Evolutionary conservation across 441 rosid species (phyloP), one percentile per base, ranked within the genome.

Genomic region (Gossypium lobatum): DNA sequence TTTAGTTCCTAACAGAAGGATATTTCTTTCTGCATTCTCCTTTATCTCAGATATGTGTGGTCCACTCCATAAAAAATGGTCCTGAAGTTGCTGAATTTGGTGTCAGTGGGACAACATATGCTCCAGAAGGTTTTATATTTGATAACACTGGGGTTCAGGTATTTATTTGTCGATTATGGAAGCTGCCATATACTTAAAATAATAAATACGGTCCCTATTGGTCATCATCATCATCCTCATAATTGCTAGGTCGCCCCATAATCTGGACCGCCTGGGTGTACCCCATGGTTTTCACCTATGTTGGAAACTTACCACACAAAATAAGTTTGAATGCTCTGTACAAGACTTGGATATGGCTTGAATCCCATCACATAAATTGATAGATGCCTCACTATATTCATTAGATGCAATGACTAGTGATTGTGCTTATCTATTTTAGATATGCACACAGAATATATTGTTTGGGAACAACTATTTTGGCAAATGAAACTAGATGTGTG

Each of bases 101-200:
- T 85, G 93, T 93, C 74, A 85, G 89, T 72, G 99, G 99, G 78
- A 93, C 99, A 75, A 90, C 97, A 34, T 95, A 91, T 85, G 95
- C 99, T 70, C 99, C 99, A 75, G 99, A 95, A 80, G 98, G 99
- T 77, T 77, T 85, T 68, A 86, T 95, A 73, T 89, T 80, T 79
- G 94, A 88, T 78, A 83, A 85, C 83, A 81, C 70, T 23, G 95
- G 87, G 60, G 73, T 73, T 73, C 92, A 88, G 99, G 99, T 95
- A 85, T 60, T 76, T 54, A 17, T 57, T 59, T 68, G 65, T 52
- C 65, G 48, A 78, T 68, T 46, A 70, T 67, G 71, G 21, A 50
- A 67, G 58, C 23, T 23, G 39, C 42, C 42, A n/a, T 25, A 50
- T 67, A 3, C 46, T 16, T 69, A 11, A 42, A 42, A 42, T 42